Conservation (phyloP, 1,284 basidiomycete genomes). For the Apiotrichum mycotoxinovorans region DNA sequence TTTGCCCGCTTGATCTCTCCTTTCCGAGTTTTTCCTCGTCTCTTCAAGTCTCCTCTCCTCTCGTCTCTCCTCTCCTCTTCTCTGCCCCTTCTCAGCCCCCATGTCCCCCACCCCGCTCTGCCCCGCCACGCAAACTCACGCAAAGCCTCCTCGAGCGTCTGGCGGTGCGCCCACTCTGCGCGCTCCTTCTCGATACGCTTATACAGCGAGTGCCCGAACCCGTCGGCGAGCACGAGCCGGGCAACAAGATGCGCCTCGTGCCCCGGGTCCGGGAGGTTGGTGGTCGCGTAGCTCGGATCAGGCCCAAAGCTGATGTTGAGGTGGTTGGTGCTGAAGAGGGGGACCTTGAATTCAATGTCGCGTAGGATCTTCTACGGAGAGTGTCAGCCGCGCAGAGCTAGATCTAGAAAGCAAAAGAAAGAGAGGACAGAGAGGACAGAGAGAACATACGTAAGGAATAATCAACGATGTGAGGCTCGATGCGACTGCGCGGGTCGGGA, state of each 20-base stretch:
- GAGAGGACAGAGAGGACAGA: neutral
- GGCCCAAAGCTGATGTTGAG: conserved; percentile 37
- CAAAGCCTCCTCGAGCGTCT: conserved; percentile 29
- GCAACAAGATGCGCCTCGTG: conserved; percentile 29
- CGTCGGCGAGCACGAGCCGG: conserved; percentile 38
- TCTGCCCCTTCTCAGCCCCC: too few relatives aligned
- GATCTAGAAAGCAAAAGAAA: neutral
- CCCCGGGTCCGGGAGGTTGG: conserved; percentile 34
- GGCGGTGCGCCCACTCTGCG: conserved; percentile 21
- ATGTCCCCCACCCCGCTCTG: too few relatives aligned
- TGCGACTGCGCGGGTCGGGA: conserved; percentile 16
- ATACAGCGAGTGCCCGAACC: conserved; percentile 39
- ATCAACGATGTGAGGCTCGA: conserved; percentile 29
- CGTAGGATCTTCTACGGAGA: conserved; percentile 16
- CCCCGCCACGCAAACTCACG: conserved; percentile 28
- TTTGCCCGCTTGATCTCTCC: too few relatives aligned
- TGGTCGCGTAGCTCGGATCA: conserved; percentile 12
- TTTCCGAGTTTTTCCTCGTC: too few relatives aligned
- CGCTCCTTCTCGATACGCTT: conserved; percentile 45
- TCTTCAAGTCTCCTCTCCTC: too few relatives aligned
- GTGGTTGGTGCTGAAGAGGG: conserved; percentile 41
- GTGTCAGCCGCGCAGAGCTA: too few relatives aligned
- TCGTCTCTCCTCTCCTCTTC: too few relatives aligned
- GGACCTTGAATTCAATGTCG: conserved; percentile 36
- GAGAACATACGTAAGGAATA: conserved; percentile 36